phyloP scores from a whole-genome alignment of 73 alveolate species.

The Tetrahymena thermophila region DNA sequence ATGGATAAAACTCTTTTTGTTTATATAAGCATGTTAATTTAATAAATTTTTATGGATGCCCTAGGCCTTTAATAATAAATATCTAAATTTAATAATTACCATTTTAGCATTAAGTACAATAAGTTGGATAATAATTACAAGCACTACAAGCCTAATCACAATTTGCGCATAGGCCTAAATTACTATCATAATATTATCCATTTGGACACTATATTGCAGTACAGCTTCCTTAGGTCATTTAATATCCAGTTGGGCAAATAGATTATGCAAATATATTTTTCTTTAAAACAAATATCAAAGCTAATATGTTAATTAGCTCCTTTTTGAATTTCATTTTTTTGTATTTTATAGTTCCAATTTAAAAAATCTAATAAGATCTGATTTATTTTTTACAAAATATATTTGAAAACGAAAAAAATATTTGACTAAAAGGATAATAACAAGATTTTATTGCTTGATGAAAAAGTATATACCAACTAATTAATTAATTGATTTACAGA shows the following conservation, averaged over 20 bases:
- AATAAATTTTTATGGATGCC: too few species aligned
- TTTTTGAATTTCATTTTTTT: background rate
- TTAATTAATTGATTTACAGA: too few species aligned
- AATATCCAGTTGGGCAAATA: background rate
- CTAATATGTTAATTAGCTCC: background rate
- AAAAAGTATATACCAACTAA: background rate
- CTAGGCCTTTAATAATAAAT: too few species aligned
- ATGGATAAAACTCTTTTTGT: background rate
- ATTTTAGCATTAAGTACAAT: background rate
- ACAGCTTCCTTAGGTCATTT: background rate
- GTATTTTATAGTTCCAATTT: background rate
- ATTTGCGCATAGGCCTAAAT: background rate
- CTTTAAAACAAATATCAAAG: background rate
- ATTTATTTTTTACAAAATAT: too few species aligned
- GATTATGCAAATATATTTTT: background rate
- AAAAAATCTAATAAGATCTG: background rate
- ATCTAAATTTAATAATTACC: background rate
- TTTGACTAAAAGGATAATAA: background rate
- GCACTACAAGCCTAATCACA: background rate
- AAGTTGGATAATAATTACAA: background rate
- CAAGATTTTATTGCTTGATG: background rate
- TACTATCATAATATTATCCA: background rate
- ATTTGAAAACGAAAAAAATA: background rate
- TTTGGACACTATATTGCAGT: background rate
- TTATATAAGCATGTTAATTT: too few species aligned